Conservation (phyloP, 2,329 filamentous ascomycete genomes). For the Talaromyces sp. region DNA sequence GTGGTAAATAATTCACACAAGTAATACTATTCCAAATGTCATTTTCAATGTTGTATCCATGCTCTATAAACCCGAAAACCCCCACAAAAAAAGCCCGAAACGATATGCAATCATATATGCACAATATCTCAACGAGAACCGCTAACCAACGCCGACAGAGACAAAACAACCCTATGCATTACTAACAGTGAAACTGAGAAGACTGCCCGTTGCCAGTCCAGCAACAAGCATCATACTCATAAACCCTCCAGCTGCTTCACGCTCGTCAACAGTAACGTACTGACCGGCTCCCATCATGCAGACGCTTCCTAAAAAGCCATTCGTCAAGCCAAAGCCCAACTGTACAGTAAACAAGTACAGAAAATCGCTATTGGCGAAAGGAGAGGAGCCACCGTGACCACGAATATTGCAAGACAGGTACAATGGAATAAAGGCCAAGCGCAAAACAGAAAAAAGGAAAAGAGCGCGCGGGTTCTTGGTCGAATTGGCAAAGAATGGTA, state of each 20-base stretch:
- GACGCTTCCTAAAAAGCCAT: conserved; percentile 78
- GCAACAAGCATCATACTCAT: conserved; percentile 89
- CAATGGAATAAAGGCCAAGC: conserved; percentile 70
- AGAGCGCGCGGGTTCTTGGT: conserved; percentile 60
- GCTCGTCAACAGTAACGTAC: conserved; percentile 76
- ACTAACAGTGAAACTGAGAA: conserved; percentile 72
- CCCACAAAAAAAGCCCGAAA: neutral
- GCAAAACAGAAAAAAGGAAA: conserved; percentile 61
- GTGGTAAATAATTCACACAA: too few relatives aligned
- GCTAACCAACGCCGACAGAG: neutral
- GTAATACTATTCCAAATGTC: too few relatives aligned
- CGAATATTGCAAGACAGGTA: conserved; percentile 88
- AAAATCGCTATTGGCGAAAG: conserved; percentile 70
- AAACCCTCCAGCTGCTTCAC: conserved; percentile 85
- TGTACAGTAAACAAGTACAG: conserved; percentile 87
- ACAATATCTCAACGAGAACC: neutral
- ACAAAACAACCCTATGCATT: conserved; percentile 16
- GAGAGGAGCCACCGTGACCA: conserved; percentile 61
- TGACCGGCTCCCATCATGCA: conserved; percentile 88
- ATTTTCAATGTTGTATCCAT: too few relatives aligned
- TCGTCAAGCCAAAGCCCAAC: conserved; percentile 74
- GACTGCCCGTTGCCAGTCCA: conserved; percentile 77
- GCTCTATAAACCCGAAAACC: neutral
- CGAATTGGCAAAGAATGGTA: conserved; percentile 49
- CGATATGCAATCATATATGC: neutral